Evolutionary conservation across 352 stramenopile species (phyloP), one percentile per base, ranked within the genome.

Genomic region (Phytopythium montanum): DNA sequence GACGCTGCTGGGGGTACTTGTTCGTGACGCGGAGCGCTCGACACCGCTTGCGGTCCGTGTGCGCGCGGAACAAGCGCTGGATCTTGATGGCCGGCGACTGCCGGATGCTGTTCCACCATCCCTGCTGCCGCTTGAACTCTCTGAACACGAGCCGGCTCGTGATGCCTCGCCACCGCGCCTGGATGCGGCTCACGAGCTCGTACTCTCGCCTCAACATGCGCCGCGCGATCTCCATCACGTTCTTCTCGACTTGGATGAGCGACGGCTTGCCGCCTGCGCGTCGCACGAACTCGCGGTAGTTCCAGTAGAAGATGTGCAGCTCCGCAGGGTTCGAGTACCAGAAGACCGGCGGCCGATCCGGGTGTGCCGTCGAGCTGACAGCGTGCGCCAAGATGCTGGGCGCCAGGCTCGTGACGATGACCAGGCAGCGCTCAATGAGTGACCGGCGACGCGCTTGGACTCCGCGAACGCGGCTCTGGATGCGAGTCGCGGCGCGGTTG

Each of bases 231-330:
- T 94, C 84, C 16, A 87, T 8, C 14, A 94, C 70, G 53, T 91
- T 94, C 8, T 63, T 73, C 65, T 94, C 84, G 25, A 92, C 84
- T 42, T 88, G 85, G 28, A 86, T 77, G 19, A 92, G 67, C 23
- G 84, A 60, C 5, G 81, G 81, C 50, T 70, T 75, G 8, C 75
- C 70, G 13, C 82, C 80, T 0, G 80, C 76, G 26, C 81, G 76
- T 2, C 78, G 79, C 50, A 90, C 80, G 58, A 91, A 90, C 54
- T 91, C 81, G 16, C 83, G 72, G 61, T 94, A 92, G 59, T 92
- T 81, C 77, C 75, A 88, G 51, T 76, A 84, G 34, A 92, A 75
- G 10, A 90, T 72, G 44, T 59, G 61, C 9, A 87, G 62, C 57
- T 94, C 83, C 3, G 68, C 72, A 1, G 68, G 58, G 54, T 78